Conservation (phyloP, 2,329 filamentous ascomycete species). For the Dactylellina sp. region DNA sequence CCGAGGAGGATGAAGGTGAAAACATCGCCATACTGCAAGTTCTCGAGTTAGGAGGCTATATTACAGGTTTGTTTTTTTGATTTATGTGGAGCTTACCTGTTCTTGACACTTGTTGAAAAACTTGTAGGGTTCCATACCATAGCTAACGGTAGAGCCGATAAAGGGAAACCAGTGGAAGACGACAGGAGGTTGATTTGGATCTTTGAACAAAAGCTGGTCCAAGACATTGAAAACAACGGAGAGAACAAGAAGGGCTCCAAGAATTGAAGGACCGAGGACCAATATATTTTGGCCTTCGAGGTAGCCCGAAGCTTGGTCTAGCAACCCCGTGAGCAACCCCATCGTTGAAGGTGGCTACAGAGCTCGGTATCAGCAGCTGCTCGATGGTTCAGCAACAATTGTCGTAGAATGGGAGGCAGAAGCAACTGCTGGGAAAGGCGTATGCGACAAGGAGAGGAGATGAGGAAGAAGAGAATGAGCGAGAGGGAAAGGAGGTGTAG, state of each 20-base stretch:
- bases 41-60: no score
- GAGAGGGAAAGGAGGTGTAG: slow-evolving; percentile 1
- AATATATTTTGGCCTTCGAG: slow-evolving; percentile 51
- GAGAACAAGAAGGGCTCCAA: slow-evolving; percentile 42
- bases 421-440: not conserved
- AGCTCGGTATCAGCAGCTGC: not conserved
- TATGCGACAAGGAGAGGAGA: not conserved
- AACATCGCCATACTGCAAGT: slow-evolving; percentile 90
- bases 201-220: slow-evolving; percentile 82
- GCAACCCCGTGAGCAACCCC: slow-evolving; percentile 44
- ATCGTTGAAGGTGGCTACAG: slow-evolving; percentile 11
- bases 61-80: no score
- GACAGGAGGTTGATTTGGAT: slow-evolving; percentile 81
- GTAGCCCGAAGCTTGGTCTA: slow-evolving; percentile 49
- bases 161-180: slow-evolving; percentile 86
- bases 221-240: slow-evolving; percentile 82
- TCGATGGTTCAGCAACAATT: not conserved
- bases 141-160: slow-evolving; percentile 89
- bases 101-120: slow-evolving; percentile 81
- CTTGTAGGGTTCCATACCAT: slow-evolving; percentile 91
- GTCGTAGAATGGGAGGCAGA: slow-evolving; percentile 1
- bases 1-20: slow-evolving; percentile 91
- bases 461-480: not conserved
- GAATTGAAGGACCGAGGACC: slow-evolving; percentile 34
- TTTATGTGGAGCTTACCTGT: slow-evolving; percentile 75